Conservation (phyloP, 2,329 filamentous ascomycete genomes). For the Beauveria sp. region DNA sequence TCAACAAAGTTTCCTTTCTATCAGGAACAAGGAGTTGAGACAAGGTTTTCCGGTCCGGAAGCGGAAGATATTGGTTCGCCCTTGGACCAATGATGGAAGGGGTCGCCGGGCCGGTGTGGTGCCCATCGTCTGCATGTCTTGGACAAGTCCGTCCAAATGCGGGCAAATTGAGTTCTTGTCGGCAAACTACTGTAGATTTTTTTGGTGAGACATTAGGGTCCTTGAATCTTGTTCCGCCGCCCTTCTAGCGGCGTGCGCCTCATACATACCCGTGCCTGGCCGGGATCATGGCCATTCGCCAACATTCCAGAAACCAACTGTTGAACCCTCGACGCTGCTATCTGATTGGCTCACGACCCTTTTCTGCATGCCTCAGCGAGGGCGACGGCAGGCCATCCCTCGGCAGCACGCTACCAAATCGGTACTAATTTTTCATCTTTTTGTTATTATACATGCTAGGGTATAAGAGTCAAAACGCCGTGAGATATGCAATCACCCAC, state of each 20-base stretch:
- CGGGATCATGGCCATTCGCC: background rate
- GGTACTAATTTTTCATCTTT: background rate
- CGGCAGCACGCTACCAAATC: too few species aligned
- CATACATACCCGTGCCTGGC: background rate
- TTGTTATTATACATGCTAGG: constrained; percentile 1
- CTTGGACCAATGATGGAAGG: too few species aligned
- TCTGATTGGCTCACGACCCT: constrained; percentile 4
- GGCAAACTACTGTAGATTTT: too few species aligned
- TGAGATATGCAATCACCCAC: background rate
- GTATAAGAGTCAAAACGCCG: constrained; percentile 3
- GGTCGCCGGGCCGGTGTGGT: too few species aligned
- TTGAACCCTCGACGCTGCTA: background rate
- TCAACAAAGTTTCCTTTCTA: background rate
- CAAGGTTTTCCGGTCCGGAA: background rate
- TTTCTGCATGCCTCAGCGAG: constrained; percentile 8
- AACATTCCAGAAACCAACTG: constrained; percentile 6
- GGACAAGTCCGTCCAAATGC: too few species aligned
- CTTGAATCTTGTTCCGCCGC: too few species aligned
- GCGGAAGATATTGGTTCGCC: too few species aligned
- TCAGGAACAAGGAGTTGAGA: background rate
- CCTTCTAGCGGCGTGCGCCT: too few species aligned
- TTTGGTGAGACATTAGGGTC: too few species aligned
- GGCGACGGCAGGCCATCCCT: background rate
- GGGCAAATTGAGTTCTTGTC: too few species aligned
- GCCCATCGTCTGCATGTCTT: too few species aligned